A percentile compares a stretch with the other conserved stretches of the same genome.
Evolutionary conservation across 805 yeast genomes (phyloP).

Genomic region (Nakazawaea peltata): DNA sequence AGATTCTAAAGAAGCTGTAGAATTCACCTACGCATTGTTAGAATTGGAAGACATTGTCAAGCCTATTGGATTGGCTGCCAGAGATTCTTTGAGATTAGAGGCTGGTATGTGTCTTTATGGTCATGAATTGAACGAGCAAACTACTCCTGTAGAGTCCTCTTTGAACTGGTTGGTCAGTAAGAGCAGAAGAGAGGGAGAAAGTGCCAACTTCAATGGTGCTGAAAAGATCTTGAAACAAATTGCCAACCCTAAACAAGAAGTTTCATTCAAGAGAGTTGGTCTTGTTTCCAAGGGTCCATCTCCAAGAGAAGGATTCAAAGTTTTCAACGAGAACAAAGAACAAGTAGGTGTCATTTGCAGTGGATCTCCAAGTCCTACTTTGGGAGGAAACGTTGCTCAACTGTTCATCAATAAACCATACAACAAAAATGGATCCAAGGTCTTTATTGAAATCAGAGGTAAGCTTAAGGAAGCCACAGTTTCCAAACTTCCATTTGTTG

Average conservation of each 20-base stretch:
- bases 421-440: conserved; percentile 66
- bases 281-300: conserved; percentile 78
- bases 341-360: conserved; percentile 51
- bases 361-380: conserved; percentile 51
- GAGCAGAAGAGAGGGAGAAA: conserved; percentile 48
- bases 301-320: conserved; percentile 72
- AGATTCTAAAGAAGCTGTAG: conserved; percentile 40
- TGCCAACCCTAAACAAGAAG: conserved; percentile 46
- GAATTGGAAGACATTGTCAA: conserved; percentile 47
- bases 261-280: conserved; percentile 65
- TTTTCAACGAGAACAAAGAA: conserved; percentile 44
- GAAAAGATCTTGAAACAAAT: conserved; percentile 63
- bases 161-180: conserved; percentile 88
- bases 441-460: conserved; percentile 76
- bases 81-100: conserved; percentile 91
- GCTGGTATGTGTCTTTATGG: conserved; percentile 99
- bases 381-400: conserved; percentile 83
- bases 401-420: conserved; percentile 70
- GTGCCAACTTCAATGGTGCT: conserved; percentile 67
- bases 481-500: conserved; percentile 80
- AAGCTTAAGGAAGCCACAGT: conserved; percentile 69
- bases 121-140: conserved; percentile 71
- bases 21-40: conserved; percentile 54
- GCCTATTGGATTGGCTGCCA: conserved; percentile 96
- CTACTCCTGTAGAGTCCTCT: conserved; percentile 84